phyloP scores from a whole-genome alignment of 192 early-diverging fungal genomes.

The Backusella macrospora region DNA sequence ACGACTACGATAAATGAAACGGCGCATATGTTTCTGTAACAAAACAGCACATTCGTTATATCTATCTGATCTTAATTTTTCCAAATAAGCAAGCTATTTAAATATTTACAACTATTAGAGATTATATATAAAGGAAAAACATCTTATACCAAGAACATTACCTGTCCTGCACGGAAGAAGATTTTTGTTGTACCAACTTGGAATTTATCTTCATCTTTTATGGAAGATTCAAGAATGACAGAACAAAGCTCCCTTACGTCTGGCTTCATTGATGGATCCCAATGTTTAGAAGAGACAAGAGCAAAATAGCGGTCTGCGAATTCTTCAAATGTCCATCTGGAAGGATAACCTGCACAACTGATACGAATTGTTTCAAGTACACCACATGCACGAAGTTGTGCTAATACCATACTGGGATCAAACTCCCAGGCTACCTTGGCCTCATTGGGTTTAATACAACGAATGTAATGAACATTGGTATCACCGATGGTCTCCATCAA shows the following conservation, averaged over 20 bases:
- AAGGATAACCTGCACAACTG: constrained; percentile 96
- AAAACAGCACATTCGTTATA: constrained; percentile 79
- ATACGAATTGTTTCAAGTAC: constrained; percentile 99
- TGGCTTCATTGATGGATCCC: constrained; percentile 42
- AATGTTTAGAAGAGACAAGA: constrained; percentile 55
- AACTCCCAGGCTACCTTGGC: constrained; percentile 90
- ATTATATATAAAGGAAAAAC: too few relatives aligned
- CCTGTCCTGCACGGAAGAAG: constrained; percentile 97
- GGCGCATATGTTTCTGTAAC: constrained; percentile 87
- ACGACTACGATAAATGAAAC: constrained; percentile 64
- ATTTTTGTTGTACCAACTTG: constrained; percentile 96
- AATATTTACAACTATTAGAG: constrained; percentile 18
- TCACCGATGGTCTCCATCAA: constrained; percentile 94
- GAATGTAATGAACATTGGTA: constrained; percentile 96
- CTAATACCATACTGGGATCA: constrained; percentile 92
- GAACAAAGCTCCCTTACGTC: constrained; percentile 64
- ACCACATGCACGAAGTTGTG: constrained; percentile 97
- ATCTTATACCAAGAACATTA: constrained; percentile 16
- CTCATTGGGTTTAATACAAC: constrained; percentile 99
- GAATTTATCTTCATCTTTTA: constrained; percentile 84
- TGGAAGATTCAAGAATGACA: constrained; percentile 63
- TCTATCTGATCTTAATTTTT: constrained; percentile 87
- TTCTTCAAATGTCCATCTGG: constrained; percentile 83
- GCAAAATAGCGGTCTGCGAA: constrained; percentile 88
- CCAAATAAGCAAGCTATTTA: constrained; percentile 69